Evolutionary conservation across 2,329 filamentous ascomycete species (phyloP), one percentile per base, ranked within the genome.

Genomic region (Emergomyces africanus): DNA sequence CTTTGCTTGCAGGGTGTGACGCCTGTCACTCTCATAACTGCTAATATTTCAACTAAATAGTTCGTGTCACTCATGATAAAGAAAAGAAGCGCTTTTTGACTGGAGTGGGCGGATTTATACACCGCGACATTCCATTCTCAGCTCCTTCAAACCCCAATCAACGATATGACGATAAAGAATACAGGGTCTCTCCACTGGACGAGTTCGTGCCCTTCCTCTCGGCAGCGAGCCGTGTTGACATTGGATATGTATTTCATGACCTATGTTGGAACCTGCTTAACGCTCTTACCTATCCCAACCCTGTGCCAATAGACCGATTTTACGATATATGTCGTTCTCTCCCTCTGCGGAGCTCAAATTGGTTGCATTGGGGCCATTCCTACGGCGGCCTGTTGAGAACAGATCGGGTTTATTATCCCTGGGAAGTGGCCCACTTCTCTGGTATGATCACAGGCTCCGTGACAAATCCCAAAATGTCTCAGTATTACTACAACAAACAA

Each of bases 321-420:
- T 66, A 66, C 57, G 59, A 64, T 48, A 61, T 66, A n/a, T 65
- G 61, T 48, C 60, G 60, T 12, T 66, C 64, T 12, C 62, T 62
- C 51, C 63, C 62, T 33, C 58, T 58, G 2, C 51, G 56, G 23
- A 39, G 35, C 20, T 42, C n/a, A 42, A 60, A 60, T 12, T 60
- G 59, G 51, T 30, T 66, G 28, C 59, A 61, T 33, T 65, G 62
- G 63, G 63, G 62, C 9, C 63, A 65, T 58, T 49, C 48, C 46
- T 65, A 65, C 57, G 63, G 63, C 10, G 60, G 62, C 25, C 37
- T 64, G 25, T 44, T 64, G 53, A 61, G 57, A 15, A 20, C 50
- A 41, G 39, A 50, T 44, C 61, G 57, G 18, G 15, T 30, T 20
- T 57, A 42, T 18, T 55, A 39, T 37, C 63, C 59, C 2, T 65